Evolutionary conservation across 2,329 filamentous ascomycete species (phyloP).

Genomic region (Stemphylium beticola): DNA sequence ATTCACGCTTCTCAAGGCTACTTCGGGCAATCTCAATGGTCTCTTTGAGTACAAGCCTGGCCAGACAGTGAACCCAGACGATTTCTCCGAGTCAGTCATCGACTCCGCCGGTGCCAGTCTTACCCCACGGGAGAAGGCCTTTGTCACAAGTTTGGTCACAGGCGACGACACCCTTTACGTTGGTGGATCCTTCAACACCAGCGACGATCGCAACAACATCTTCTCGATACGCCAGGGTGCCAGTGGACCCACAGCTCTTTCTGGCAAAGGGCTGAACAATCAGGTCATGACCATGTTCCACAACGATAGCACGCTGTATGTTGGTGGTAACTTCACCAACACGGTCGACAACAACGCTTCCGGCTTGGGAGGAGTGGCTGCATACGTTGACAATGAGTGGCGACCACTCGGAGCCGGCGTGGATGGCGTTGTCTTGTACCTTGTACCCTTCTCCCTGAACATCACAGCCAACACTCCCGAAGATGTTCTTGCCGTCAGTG

Average conservation of each 20-base stretch:
- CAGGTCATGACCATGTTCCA: conserved; percentile 75
- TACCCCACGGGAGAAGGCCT: conserved; percentile 62
- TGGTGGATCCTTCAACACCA: conserved; percentile 80
- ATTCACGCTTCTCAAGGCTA: conserved; percentile 75
- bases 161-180: conserved; percentile 69
- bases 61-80: conserved; percentile 63
- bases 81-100: conserved; percentile 75
- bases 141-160: conserved; percentile 71
- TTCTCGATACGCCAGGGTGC: conserved; percentile 67
- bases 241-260: conserved; percentile 65
- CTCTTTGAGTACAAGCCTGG: conserved; percentile 86
- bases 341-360: conserved; percentile 66
- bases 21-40: conserved; percentile 83
- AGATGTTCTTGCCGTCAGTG: conserved; percentile 78
- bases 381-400: conserved; percentile 77
- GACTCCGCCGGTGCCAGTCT: conserved; percentile 78
- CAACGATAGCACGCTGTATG: conserved; percentile 68
- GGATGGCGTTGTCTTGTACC: conserved; percentile 74
- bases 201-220: conserved; percentile 71
- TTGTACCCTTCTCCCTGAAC: conserved; percentile 82
- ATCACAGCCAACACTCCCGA: conserved; percentile 72
- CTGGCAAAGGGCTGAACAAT: conserved; percentile 78
- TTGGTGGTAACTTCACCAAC: conserved; percentile 84
- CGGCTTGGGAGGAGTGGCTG: conserved; percentile 77
- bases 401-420: conserved; percentile 82